Conservation (phyloP, 495 filamentous ascomycete species). For the Neurospora sp. region DNA sequence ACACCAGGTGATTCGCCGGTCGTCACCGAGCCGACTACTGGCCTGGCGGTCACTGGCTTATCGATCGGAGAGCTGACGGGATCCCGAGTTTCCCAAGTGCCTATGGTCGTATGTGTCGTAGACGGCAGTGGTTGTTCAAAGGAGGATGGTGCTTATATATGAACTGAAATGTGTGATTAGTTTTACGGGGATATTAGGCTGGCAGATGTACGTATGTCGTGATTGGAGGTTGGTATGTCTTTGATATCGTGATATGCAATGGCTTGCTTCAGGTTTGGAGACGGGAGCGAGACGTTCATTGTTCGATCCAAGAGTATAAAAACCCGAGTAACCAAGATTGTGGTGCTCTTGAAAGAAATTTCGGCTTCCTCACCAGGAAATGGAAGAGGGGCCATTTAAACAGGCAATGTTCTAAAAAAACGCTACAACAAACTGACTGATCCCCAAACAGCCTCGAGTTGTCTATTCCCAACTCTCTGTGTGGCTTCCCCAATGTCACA, state of each 20-base stretch:
- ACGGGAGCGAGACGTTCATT: too few species aligned
- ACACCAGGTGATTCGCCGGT: not conserved
- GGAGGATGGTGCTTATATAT: not conserved
- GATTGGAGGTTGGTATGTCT: not conserved
- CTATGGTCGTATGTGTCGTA: not conserved
- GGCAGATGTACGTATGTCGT: not conserved
- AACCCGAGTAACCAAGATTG: not conserved
- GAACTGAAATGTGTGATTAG: not conserved
- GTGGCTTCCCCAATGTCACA: not conserved
- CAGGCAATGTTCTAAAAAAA: not conserved
- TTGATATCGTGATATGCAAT: not conserved
- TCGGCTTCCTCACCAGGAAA: not conserved
- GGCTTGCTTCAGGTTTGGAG: not conserved
- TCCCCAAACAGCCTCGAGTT: not conserved
- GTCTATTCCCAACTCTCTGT: not conserved
- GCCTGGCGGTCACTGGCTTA: constrained; percentile 14
- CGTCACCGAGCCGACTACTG: not conserved
- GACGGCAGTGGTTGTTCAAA: not conserved
- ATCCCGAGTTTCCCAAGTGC: constrained; percentile 33
- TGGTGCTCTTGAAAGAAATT: too few species aligned
- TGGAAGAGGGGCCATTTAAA: not conserved
- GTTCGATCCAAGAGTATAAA: too few species aligned
- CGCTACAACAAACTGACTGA: not conserved
- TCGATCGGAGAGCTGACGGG: constrained; percentile 44
- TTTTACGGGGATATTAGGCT: not conserved